phyloP scores from a whole-genome alignment of 495 filamentous ascomycete genomes.

The Apiosordaria backusii region DNA sequence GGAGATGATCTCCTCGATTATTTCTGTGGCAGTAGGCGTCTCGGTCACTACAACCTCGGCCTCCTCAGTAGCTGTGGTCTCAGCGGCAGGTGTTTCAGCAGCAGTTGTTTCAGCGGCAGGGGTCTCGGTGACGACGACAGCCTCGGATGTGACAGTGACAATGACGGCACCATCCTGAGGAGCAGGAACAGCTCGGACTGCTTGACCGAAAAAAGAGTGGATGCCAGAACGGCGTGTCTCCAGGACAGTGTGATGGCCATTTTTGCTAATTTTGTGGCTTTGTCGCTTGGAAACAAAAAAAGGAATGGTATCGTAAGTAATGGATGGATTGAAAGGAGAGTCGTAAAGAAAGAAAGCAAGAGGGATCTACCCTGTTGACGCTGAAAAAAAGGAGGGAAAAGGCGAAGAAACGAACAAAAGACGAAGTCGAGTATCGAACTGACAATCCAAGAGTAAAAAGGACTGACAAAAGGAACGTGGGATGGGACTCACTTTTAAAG shows the following conservation, averaged over 20 bases:
- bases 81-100: background rate
- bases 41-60: background rate
- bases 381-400: background rate
- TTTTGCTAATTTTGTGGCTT: background rate
- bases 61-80: conserved; percentile 6
- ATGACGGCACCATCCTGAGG: background rate
- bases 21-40: conserved; percentile 2
- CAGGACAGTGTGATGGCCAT: conserved; percentile 18
- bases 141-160: background rate
- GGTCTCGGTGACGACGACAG: background rate
- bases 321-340: background rate
- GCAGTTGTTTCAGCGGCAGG: background rate
- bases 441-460: conserved; percentile 1
- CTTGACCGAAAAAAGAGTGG: conserved; percentile 16
- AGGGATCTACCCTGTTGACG: conserved; percentile 11
- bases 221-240: conserved; percentile 24
- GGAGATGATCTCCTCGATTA: background rate
- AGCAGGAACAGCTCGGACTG: conserved; percentile 6
- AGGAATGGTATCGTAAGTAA: background rate
- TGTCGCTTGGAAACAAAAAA: background rate
- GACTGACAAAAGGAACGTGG: background rate
- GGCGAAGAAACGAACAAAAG: conserved; percentile 5
- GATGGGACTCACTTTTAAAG: background rate
- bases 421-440: background rate
- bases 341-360: conserved; percentile 3